Evolutionary conservation across 2,329 filamentous ascomycete species (phyloP).

Genomic region (Colletotrichum sidae): DNA sequence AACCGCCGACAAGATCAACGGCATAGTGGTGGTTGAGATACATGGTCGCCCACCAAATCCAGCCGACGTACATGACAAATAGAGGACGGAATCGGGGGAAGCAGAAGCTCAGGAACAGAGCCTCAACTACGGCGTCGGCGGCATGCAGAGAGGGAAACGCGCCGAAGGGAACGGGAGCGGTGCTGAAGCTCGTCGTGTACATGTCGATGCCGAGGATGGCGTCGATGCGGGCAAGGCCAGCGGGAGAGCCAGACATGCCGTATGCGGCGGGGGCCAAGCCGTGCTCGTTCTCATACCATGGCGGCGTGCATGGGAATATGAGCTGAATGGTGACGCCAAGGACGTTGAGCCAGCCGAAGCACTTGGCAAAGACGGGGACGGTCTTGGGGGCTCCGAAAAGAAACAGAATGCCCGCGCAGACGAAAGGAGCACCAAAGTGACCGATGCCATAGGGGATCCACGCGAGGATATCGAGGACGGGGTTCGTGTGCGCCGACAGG

Average conservation of each 20-base stretch:
- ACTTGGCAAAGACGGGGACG: slow-evolving; percentile 83
- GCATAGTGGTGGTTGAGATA: slow-evolving; percentile 98
- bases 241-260: slow-evolving; percentile 88
- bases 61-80: slow-evolving; percentile 86
- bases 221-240: slow-evolving; percentile 89
- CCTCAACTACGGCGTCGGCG: slow-evolving; percentile 88
- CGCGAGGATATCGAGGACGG: slow-evolving; percentile 85
- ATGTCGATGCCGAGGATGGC: slow-evolving; percentile 90
- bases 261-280: slow-evolving; percentile 93
- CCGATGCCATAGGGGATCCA: slow-evolving; percentile 94
- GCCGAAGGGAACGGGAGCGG: slow-evolving; percentile 91
- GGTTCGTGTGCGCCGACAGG: slow-evolving; percentile 87
- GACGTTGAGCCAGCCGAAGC: slow-evolving; percentile 94
- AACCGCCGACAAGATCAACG: slow-evolving; percentile 89
- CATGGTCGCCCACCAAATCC: slow-evolving; percentile 99
- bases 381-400: slow-evolving; percentile 89
- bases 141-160: slow-evolving; percentile 95
- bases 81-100: slow-evolving; percentile 86
- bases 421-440: slow-evolving; percentile 87
- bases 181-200: slow-evolving; percentile 92
- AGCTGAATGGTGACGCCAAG: slow-evolving; percentile 89
- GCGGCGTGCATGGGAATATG: slow-evolving; percentile 91
- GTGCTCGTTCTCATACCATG: slow-evolving; percentile 96
- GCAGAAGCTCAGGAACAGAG: slow-evolving; percentile 91
- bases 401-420: slow-evolving; percentile 85